phyloP scores from a whole-genome alignment of 2,329 filamentous ascomycete genomes.

The Talaromyces funiculosus region DNA sequence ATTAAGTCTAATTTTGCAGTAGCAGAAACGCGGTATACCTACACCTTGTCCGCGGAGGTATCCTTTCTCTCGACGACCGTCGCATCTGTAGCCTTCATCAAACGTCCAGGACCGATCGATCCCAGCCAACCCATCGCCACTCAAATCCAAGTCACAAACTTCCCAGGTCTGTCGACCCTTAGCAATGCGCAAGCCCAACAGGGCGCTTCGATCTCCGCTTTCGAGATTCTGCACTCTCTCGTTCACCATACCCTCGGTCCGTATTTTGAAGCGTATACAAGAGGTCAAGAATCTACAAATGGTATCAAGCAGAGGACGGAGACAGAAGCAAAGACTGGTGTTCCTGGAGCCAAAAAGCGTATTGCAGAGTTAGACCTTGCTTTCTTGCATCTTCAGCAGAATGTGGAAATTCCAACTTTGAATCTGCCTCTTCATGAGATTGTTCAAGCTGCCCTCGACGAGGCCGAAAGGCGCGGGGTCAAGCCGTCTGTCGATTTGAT shows the following conservation, averaged over 20 bases:
- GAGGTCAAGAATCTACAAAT: constrained; percentile 64
- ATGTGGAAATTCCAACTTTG: constrained; percentile 93
- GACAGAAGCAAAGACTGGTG: constrained; percentile 85
- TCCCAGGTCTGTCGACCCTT: constrained; percentile 72
- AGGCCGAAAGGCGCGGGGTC: constrained; percentile 60
- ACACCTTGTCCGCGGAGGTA: constrained; percentile 76
- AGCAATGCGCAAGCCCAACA: constrained; percentile 64
- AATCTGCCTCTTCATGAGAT: constrained; percentile 81
- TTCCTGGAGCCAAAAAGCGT: constrained; percentile 95
- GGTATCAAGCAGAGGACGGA: constrained; percentile 70
- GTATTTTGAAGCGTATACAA: constrained; percentile 95
- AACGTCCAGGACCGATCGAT: constrained; percentile 83
- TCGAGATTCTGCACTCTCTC: constrained; percentile 86
- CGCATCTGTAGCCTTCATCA: constrained; percentile 81
- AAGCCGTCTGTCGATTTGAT: constrained; percentile 76
- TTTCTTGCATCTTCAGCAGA: constrained; percentile 87
- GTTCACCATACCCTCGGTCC: constrained; percentile 87
- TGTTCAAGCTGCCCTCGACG: constrained; percentile 77
- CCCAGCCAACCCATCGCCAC: constrained; percentile 72
- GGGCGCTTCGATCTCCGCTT: constrained; percentile 70
- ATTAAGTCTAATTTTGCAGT: constrained; percentile 18
- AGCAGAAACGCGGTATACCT: constrained; percentile 54
- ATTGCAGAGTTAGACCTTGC: constrained; percentile 90
- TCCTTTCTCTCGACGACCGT: constrained; percentile 69
- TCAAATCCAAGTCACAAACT: constrained; percentile 88